Evolutionary conservation across 2,329 filamentous ascomycete species (phyloP), one percentile per base, ranked within the genome.

Genomic region (Colletotrichum sp.): DNA sequence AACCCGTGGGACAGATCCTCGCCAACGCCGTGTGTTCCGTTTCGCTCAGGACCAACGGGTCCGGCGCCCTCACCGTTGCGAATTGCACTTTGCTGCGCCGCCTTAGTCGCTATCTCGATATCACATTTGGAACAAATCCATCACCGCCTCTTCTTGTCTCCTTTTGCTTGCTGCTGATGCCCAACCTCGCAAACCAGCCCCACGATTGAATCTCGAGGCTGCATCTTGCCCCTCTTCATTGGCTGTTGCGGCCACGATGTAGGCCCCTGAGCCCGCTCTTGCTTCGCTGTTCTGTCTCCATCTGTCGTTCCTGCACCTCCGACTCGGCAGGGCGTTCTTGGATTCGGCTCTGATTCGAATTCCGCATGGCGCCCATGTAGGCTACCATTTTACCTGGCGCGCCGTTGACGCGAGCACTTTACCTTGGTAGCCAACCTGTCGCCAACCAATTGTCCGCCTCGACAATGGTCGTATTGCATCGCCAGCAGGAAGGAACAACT

Each of bases 111-210:
- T 60, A 36, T 48, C 26, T 48, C 55, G 16, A 71, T 62, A 62
- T 61, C 61, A 61, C 56, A 56, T 52, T 30, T 36, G 16, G 13
- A 28, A 52, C 61, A 52, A 52, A 66, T 74, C 73, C 58, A 58
- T 71, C 69, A 75, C 69, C 64, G 68, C 68, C 36, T 66, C 71
- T 73, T 74, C 43, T 67, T 61, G 9, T 58, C 64, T 72, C 38
- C 62, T 68, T 52, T 28, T 65, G n/a, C 68, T 68, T 65, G n/a
- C 68, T 68, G 43, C 64, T 73, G 64, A 64, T 75, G 70, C 70
- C 73, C 69, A 73, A 72, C 73, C 48, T 28, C 43, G 38, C 24
- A 32, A 38, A 55, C 36, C 26, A 60, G 56, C 64, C 73, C 70
- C 58, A 75, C 43, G 70, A 68, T 36, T 58, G 32, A 21, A 60